phyloP scores from a whole-genome alignment of 441 rosid genomes.

The Erodium texanum region DNA sequence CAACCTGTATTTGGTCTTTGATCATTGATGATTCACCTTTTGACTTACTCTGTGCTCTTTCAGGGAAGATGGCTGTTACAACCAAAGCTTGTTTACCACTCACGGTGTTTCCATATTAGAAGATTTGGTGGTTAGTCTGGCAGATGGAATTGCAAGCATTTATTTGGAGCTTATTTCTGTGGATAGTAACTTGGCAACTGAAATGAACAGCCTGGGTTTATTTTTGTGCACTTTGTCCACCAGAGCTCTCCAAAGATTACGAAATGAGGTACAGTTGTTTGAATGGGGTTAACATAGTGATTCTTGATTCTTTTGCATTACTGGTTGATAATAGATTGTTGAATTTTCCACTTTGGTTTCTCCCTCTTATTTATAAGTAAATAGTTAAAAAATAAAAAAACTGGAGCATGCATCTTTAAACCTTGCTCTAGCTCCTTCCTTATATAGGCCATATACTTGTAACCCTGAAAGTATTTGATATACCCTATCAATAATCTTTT shows the following conservation, averaged over 20 bases:
- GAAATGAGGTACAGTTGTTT: constrained; percentile 62
- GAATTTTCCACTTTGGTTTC: not conserved
- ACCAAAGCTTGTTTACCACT: constrained; percentile 39
- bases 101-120: constrained; percentile 73
- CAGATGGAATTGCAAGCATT: constrained; percentile 70
- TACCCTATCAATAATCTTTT: not conserved
- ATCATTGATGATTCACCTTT: constrained; percentile 14
- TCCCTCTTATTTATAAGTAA: not conserved
- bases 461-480: not conserved
- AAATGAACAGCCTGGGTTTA: constrained; percentile 45
- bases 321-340: constrained; percentile 2
- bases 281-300: not conserved
- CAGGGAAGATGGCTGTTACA: constrained; percentile 52
- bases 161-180: constrained; percentile 88
- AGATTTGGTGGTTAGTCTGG: constrained; percentile 71
- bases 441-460: not conserved
- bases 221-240: constrained; percentile 72
- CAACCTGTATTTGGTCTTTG: not conserved
- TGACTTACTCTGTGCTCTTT: constrained; percentile 17
- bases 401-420: not conserved
- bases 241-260: constrained; percentile 68
- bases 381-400: not conserved
- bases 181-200: constrained; percentile 63
- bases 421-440: not conserved
- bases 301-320: constrained; percentile 5